Conservation (phyloP, 345 rosid species). For the Citrus australasica region DNA sequence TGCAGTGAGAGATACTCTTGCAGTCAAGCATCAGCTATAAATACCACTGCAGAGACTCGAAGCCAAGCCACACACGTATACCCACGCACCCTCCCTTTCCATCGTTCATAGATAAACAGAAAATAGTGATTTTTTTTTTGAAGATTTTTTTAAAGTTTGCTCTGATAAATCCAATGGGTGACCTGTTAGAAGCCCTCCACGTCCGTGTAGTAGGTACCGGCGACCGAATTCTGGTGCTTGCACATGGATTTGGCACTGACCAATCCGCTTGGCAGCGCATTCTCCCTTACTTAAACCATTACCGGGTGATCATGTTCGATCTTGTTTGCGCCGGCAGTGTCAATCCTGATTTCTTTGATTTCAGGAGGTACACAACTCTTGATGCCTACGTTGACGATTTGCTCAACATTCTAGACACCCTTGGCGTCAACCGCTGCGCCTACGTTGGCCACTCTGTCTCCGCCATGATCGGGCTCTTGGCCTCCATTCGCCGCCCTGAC, state of each 20-base stretch:
- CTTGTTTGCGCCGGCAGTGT: slow-evolving; percentile 90
- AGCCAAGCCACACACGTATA: background rate
- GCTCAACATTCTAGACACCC: slow-evolving; percentile 66
- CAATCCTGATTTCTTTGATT: slow-evolving; percentile 72
- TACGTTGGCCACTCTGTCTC: slow-evolving; percentile 90
- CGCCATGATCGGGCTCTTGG: slow-evolving; percentile 81
- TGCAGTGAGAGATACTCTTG: background rate
- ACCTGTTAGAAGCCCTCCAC: slow-evolving; percentile 65
- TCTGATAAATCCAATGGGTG: slow-evolving; percentile 30
- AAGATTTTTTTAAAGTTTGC: too few species aligned
- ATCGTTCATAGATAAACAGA: background rate
- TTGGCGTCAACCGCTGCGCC: slow-evolving; percentile 52
- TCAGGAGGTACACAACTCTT: slow-evolving; percentile 55
- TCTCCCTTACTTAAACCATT: slow-evolving; percentile 57
- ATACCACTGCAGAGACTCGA: background rate
- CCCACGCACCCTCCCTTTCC: background rate
- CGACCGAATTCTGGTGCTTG: slow-evolving; percentile 55
- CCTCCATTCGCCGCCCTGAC: slow-evolving; percentile 74
- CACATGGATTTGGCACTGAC: slow-evolving; percentile 88
- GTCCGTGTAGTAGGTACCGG: slow-evolving; percentile 69
- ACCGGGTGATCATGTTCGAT: slow-evolving; percentile 64
- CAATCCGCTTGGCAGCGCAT: slow-evolving; percentile 86
- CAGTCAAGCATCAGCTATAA: background rate
- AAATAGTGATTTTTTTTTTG: too few species aligned
- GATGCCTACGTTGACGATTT: slow-evolving; percentile 79